These are phyloP conservation scores for Cymbidium sinense DNA, from an alignment of 106 monocot species.

Conservation along the genomic window DNA sequence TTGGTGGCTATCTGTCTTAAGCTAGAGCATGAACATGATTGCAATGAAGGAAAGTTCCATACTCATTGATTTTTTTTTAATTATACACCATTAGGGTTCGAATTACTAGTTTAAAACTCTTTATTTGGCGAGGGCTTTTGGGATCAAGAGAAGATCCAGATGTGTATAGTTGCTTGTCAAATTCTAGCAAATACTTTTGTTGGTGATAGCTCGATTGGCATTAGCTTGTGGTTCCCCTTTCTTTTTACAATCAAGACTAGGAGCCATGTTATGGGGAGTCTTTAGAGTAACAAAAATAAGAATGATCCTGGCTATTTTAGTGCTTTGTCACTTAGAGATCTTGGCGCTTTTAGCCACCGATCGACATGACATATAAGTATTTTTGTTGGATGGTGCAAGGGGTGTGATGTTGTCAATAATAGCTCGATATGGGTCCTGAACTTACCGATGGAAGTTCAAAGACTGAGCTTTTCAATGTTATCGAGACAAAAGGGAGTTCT, in stretches of 20 bases:
- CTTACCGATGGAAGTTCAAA: constrained; percentile 18
- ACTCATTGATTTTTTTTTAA: constrained; percentile 16
- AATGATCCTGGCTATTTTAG: constrained; percentile 21
- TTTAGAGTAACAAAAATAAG: constrained; percentile 7
- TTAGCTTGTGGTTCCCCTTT: constrained; percentile 40
- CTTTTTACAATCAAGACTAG: constrained; percentile 26
- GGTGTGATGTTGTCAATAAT: neutral
- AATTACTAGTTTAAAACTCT: neutral
- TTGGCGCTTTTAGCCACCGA: neutral
- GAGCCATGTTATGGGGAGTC: no score
- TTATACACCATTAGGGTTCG: neutral
- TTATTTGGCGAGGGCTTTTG: no score
- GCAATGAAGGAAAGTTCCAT: no score
- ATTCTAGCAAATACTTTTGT: neutral
- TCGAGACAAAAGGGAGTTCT: neutral
- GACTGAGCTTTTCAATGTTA: constrained; percentile 22
- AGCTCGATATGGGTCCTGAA: neutral
- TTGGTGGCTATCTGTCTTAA: neutral
- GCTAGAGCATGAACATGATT: constrained; percentile 24
- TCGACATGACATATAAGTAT: constrained; percentile 37
- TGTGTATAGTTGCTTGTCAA: constrained; percentile 31
- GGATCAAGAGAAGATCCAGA: constrained; percentile 27
- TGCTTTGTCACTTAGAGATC: constrained; percentile 10
- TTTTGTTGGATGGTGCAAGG: constrained; percentile 26
- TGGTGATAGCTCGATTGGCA: constrained; percentile 35